phyloP scores from a whole-genome alignment of 2,329 filamentous ascomycete genomes.

The Shiraia sp. region DNA sequence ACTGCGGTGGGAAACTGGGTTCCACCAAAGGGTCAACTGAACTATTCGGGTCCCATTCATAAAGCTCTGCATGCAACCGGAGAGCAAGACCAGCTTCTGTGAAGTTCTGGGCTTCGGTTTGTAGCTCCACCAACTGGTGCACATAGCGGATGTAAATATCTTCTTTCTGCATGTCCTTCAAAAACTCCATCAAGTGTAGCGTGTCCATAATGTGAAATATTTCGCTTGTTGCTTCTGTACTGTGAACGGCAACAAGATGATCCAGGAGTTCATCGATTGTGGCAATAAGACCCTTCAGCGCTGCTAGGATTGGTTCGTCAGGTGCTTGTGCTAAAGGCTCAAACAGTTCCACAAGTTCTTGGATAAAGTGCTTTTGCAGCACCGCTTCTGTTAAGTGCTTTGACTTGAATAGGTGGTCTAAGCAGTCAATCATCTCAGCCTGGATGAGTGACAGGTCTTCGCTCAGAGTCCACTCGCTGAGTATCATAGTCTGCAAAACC shows the following conservation, averaged over 20 bases:
- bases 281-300: constrained; percentile 76
- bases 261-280: constrained; percentile 91
- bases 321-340: constrained; percentile 67
- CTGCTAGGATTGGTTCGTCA: constrained; percentile 74
- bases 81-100: constrained; percentile 89
- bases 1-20: constrained; percentile 79
- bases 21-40: constrained; percentile 69
- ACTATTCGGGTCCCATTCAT: constrained; percentile 81
- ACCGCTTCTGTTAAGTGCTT: constrained; percentile 87
- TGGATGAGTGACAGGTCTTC: constrained; percentile 90
- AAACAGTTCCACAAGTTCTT: constrained; percentile 81
- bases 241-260: constrained; percentile 86
- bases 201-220: constrained; percentile 85
- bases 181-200: constrained; percentile 89
- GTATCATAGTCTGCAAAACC: constrained; percentile 95
- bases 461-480: constrained; percentile 96
- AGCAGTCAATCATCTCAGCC: constrained; percentile 92
- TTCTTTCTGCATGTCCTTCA: constrained; percentile 95
- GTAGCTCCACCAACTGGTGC: constrained; percentile 81
- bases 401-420: constrained; percentile 87
- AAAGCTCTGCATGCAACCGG: constrained; percentile 87
- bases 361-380: constrained; percentile 88
- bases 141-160: constrained; percentile 97
- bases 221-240: constrained; percentile 72
- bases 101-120: constrained; percentile 74